phyloP scores from a whole-genome alignment of 352 stramenopile species.

The Globisporangium cederbergense region DNA sequence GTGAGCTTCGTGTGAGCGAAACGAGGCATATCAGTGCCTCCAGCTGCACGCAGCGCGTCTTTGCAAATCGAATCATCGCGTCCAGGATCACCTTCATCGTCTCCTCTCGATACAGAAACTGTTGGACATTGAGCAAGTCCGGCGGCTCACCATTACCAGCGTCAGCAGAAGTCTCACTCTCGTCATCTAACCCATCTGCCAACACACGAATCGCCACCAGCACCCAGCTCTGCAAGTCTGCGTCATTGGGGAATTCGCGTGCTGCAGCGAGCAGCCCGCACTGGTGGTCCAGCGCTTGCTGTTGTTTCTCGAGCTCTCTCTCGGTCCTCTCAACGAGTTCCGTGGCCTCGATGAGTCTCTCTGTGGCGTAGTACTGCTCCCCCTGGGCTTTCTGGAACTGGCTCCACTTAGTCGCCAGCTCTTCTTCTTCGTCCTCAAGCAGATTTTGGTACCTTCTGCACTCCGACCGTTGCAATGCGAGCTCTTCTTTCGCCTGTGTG shows the following conservation, averaged over 20 bases:
- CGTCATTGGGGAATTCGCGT: slow-evolving; percentile 28
- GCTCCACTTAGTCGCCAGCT: slow-evolving; percentile 8
- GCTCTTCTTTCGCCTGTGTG: slow-evolving; percentile 10
- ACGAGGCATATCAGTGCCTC: slow-evolving; percentile 3
- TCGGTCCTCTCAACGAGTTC: slow-evolving; percentile 18
- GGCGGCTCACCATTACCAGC: neutral
- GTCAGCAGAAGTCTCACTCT: neutral
- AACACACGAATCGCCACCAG: slow-evolving; percentile 21
- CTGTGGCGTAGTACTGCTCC: slow-evolving; percentile 7
- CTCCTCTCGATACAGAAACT: slow-evolving; percentile 15
- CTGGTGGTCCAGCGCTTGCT: slow-evolving; percentile 26
- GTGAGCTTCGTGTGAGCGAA: neutral
- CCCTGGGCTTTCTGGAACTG: slow-evolving; percentile 7
- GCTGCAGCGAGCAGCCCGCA: slow-evolving; percentile 31
- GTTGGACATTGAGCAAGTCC: slow-evolving; percentile 15
- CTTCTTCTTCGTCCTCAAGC: slow-evolving; percentile 25
- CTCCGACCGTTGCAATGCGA: slow-evolving; percentile 20
- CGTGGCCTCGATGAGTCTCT: slow-evolving; percentile 13
- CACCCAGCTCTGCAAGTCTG: slow-evolving; percentile 31
- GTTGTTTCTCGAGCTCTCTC: slow-evolving; percentile 18
- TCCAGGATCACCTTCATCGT: slow-evolving; percentile 9
- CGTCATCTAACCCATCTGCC: slow-evolving; percentile 15
- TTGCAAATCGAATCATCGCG: slow-evolving; percentile 5
- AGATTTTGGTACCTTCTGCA: slow-evolving; percentile 18
- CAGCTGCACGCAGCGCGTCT: neutral